Percentiles rank a stretch among this genome's conserved stretches.
Conservation (phyloP, 371 early-diverging fungal genomes). For the Mortierella sp. region DNA sequence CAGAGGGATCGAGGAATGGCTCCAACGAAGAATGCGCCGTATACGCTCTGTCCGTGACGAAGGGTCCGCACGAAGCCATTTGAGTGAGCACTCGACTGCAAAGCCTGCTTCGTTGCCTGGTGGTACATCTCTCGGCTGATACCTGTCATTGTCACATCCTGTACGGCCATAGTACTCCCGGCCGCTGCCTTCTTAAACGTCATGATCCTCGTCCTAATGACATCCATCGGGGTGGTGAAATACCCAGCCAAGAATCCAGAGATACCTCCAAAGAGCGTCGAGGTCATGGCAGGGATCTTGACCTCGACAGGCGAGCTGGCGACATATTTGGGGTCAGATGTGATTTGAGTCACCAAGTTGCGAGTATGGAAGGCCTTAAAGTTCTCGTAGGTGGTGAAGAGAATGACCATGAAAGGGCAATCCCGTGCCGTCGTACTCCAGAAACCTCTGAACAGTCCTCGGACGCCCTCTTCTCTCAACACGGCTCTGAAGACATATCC, state of each 20-base stretch:
- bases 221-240: slow-evolving; percentile 87
- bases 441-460: slow-evolving; percentile 83
- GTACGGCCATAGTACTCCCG: not conserved
- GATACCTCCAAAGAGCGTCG: slow-evolving; percentile 80
- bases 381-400: slow-evolving; percentile 84
- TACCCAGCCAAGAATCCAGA: slow-evolving; percentile 85
- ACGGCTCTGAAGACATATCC: slow-evolving; percentile 68
- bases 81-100: slow-evolving; percentile 27
- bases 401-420: slow-evolving; percentile 87
- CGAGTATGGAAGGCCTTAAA: slow-evolving; percentile 80
- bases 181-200: slow-evolving; percentile 58
- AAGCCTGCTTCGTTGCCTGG: slow-evolving; percentile 29
- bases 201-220: slow-evolving; percentile 83
- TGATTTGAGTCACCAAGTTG: slow-evolving; percentile 52
- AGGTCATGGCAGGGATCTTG: slow-evolving; percentile 75
- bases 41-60: slow-evolving; percentile 38
- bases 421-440: slow-evolving; percentile 82
- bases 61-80: slow-evolving; percentile 23
- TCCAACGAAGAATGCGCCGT: slow-evolving; percentile 72
- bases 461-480: slow-evolving; percentile 71
- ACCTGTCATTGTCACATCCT: slow-evolving; percentile 43
- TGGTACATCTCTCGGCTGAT: slow-evolving; percentile 48
- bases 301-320: slow-evolving; percentile 65
- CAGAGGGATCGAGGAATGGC: slow-evolving; percentile 74
- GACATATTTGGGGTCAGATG: slow-evolving; percentile 56